Evolutionary conservation across 352 stramenopile species (phyloP), one percentile per base, ranked within the genome.

Genomic region (Phytophthora aleatoria): DNA sequence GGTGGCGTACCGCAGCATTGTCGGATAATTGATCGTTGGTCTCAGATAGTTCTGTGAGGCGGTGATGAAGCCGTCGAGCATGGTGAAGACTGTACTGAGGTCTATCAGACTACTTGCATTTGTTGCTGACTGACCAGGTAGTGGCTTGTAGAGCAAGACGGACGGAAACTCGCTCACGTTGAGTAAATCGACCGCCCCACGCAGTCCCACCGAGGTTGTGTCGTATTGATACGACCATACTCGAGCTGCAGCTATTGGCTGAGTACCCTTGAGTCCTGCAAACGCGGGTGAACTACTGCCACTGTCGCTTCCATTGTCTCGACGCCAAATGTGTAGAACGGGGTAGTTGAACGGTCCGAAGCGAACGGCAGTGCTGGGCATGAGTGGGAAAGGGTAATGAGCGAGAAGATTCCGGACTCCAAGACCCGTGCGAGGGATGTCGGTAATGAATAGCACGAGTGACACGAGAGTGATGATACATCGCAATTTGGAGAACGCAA

Each of bases 311-410:
- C 33, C 11, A 30, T 67, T 61, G 26, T 33, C 35, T 5, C 20
- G 10, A 26, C 45, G 57, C 13, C 16, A 52, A 10, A 87, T 67
- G 13, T 87, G 78, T 4, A 58, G 35, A 16, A 87, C 55, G 0
- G 69, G 76, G 35, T 88, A 88, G 24, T 68, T 73, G 54, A 80
- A 87, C 1, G 78, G 78, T 8, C 76, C 80, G 38, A 81, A 89
- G 16, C 52, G 67, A 28, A 76, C 66, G 0, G 53, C 63, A 1
- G 69, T 69, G 31, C 51, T 66, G 2, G 78, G 77, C 24, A 70
- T 76, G 7, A 70, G 63, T 3, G 56, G 33, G 0, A 56, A 61
- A 0, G 61, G 36, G 28, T 77, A 82, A 20, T 73, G 73, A 3
- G 69, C 35, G 1, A 50, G 54, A 5, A 81, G 26, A 27, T 67